These are phyloP conservation scores for Chytriomyces confervae DNA, from an alignment of 192 early-diverging fungal species.

Conservation along the genomic window DNA sequence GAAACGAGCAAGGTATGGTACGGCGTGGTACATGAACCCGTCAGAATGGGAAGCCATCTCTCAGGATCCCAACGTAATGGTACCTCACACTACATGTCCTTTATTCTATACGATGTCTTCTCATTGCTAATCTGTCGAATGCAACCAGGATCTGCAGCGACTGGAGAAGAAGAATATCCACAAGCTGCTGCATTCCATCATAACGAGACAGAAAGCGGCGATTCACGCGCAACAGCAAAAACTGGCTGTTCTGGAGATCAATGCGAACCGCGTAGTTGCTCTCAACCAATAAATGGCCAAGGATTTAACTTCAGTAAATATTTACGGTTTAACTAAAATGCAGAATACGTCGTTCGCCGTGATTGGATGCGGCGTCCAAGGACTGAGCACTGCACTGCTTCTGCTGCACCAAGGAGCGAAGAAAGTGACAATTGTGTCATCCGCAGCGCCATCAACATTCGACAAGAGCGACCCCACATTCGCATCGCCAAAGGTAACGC, in stretches of 20 bases:
- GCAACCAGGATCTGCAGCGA: not conserved
- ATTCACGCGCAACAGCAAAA: not conserved
- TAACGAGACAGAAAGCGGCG: not conserved
- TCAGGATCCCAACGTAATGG: not conserved
- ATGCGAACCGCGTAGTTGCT: no score
- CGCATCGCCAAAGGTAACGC: conserved; percentile 23
- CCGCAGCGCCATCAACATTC: conserved; percentile 60
- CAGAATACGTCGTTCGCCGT: conserved; percentile 48
- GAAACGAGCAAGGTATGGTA: not conserved
- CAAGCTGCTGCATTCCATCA: not conserved
- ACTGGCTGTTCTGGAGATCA: not conserved
- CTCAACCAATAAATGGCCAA: no score
- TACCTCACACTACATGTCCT: not conserved
- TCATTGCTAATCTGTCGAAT: not conserved
- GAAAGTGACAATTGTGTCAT: conserved; percentile 66
- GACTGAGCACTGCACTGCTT: conserved; percentile 71
- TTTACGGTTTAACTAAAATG: not conserved
- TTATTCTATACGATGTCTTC: not conserved
- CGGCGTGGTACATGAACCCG: not conserved
- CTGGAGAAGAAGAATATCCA: not conserved
- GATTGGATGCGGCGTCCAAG: conserved; percentile 78
- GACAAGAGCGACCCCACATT: conserved; percentile 9
- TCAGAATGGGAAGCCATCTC: not conserved
- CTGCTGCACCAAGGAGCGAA: conserved; percentile 64
- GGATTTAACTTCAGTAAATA: no score